A percentile compares a stretch with the other conserved stretches of the same genome.
Conservation (phyloP, 345 rosid species). For the Euphorbia tirucalli region DNA sequence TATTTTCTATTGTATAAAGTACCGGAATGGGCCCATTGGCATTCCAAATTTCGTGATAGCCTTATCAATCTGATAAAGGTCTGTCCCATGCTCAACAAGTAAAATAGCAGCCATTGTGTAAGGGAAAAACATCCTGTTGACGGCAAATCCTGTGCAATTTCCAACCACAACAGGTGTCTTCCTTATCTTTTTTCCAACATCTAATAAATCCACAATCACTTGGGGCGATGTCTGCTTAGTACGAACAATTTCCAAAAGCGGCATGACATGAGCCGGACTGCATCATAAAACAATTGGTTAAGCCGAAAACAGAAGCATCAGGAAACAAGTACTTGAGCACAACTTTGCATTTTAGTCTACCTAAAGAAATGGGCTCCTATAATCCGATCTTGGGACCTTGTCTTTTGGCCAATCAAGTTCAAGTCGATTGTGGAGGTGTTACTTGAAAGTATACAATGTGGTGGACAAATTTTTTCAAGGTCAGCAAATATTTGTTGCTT, state of each 20-base stretch:
- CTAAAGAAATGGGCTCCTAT: slow-evolving; percentile 98
- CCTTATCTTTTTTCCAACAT: slow-evolving; percentile 84
- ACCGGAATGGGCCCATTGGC: slow-evolving; percentile 99
- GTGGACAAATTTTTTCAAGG: slow-evolving; percentile 86
- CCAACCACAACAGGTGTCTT: slow-evolving; percentile 96
- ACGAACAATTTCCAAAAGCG: slow-evolving; percentile 88
- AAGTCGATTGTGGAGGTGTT: slow-evolving; percentile 96
- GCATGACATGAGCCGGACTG: slow-evolving; percentile 99
- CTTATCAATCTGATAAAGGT: slow-evolving; percentile 70
- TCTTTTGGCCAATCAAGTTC: slow-evolving; percentile 78
- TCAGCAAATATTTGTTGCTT: slow-evolving; percentile 96
- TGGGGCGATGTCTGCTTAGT: slow-evolving; percentile 85
- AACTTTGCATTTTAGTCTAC: slow-evolving; percentile 32
- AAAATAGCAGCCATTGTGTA: slow-evolving; percentile 76
- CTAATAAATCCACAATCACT: slow-evolving; percentile 81
- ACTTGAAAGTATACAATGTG: slow-evolving; percentile 84
- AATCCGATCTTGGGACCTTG: slow-evolving; percentile 76
- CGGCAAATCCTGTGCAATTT: slow-evolving; percentile 98
- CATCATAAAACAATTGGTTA: slow-evolving; percentile 26
- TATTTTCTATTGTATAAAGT: slow-evolving; percentile 3
- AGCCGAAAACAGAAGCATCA: slow-evolving; percentile 11
- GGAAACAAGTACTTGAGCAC: not conserved
- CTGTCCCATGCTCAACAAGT: slow-evolving; percentile 81
- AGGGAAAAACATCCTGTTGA: slow-evolving; percentile 97
- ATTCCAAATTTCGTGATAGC: slow-evolving; percentile 87